These are phyloP conservation scores for Colletotrichum sp. DNA, from an alignment of 2,329 filamentous ascomycete species.

Conservation along the genomic window DNA sequence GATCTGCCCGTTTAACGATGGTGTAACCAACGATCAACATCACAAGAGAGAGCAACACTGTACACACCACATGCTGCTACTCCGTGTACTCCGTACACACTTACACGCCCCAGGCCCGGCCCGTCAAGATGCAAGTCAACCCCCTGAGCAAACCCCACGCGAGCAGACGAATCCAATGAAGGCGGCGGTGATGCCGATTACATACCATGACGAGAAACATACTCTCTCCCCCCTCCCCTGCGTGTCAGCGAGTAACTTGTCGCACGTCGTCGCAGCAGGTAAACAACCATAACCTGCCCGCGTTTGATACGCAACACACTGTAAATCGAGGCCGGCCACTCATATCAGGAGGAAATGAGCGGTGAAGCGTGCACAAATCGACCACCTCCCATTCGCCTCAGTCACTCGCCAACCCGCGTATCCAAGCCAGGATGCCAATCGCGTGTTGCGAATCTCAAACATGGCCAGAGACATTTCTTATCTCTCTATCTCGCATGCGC, in stretches of 20 bases:
- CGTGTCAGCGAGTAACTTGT: not conserved
- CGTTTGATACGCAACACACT: not conserved
- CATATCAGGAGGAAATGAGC: conserved; percentile 1
- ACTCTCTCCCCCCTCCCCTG: not conserved
- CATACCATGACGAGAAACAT: not conserved
- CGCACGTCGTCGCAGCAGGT: not conserved
- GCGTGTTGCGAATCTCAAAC: conserved; percentile 1
- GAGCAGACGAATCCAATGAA: not conserved
- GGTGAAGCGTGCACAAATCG: conserved; percentile 2
- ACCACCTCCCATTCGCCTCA: not conserved
- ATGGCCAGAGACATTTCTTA: not conserved
- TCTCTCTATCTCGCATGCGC: conserved; percentile 8
- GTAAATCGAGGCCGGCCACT: not conserved
- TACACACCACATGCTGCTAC: not conserved
- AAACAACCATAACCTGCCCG: not conserved
- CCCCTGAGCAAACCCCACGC: not conserved
- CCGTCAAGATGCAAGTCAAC: not conserved
- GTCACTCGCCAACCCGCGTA: not conserved
- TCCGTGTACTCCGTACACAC: not conserved
- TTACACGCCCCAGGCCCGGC: not conserved
- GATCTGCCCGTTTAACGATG: not conserved
- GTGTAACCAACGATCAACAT: not conserved
- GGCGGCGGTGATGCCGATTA: not conserved
- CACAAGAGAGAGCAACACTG: not conserved
- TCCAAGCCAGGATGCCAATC: not conserved